Base-by-base conservation (phyloP, 495 filamentous ascomycete species). In the Cetradonia linearis region DNA sequence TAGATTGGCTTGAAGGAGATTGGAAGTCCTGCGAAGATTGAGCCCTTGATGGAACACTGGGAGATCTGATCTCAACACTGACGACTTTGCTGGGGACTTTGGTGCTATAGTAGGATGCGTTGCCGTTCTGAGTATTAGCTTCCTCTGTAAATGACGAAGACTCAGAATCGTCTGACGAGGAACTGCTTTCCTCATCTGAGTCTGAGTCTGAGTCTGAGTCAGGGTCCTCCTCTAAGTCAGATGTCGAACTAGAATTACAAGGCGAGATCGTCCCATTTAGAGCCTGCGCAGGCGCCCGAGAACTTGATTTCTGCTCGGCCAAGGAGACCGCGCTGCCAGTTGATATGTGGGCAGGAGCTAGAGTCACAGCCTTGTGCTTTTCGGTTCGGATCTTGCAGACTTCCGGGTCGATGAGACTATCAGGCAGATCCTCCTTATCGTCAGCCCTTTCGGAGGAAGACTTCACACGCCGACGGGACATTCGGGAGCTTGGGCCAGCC, bases 401-500 rank as follows among this genome's bases (percentile, higher is more conserved):
- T 1, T 18, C 31, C 14, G 56, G 50, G 36, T 61, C 59, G 50
- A 61, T 38, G 31, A 28, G 34, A 9, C 37, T 13, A 31, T 31
- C 27, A 37, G 49, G 28, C 25, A 31, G 20, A 23, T 37, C 37
- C 11, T 25, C 20, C 23, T 27, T 13, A 8, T 10, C 53, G 53
- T 28, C 38, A 20, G 23, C 10, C 36, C 18, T 50, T 47, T 37
- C 31, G 16, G 11, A 33, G 10, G 23, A 36, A 7, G 23, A 33
- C 20, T 11, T 30, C 25, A 34, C 31, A 9, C 40, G 37, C 9
- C 36, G 46, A 27, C 28, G 18, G 20, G 47, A 44, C 55, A 57
- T 61, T 49, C 54, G 65, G 1, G 60, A 60, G 30, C 63, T 65
- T 47, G 66, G 66, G 3, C 66, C 66, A 47, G 63, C 63, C 52